Percentiles rank a stretch among this genome's conserved stretches.
phyloP scores from a whole-genome alignment of 495 filamentous ascomycete species.

The Glonium stellatum region DNA sequence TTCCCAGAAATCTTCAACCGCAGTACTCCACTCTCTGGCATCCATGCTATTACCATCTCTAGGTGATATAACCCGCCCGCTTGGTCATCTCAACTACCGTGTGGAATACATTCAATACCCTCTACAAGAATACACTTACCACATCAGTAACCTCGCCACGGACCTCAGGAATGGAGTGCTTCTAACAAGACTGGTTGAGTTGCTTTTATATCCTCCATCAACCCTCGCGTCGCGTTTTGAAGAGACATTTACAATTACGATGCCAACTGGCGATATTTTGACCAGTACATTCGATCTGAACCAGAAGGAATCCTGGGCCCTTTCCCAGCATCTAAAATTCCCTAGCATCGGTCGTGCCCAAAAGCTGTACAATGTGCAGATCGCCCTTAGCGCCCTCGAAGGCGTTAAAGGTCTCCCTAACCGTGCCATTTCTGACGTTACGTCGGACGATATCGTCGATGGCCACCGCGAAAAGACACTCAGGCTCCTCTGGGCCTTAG shows the following conservation, averaged over 20 bases:
- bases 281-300: conserved; percentile 29
- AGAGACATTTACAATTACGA: conserved; percentile 36
- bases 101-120: conserved; percentile 48
- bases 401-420: conserved; percentile 35
- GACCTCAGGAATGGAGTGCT: conserved; percentile 60
- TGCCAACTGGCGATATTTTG: conserved; percentile 37
- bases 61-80: conserved; percentile 50
- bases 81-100: conserved; percentile 53
- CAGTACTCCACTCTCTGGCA: conserved; percentile 48
- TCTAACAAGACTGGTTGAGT: conserved; percentile 53
- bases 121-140: conserved; percentile 54
- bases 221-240: conserved; percentile 24
- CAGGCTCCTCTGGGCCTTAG: conserved; percentile 54
- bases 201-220: conserved; percentile 45
- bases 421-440: conserved; percentile 37
- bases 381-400: conserved; percentile 50
- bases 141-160: conserved; percentile 54
- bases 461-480: conserved; percentile 63
- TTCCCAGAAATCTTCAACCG: conserved; percentile 48
- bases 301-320: conserved; percentile 35
- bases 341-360: conserved; percentile 52
- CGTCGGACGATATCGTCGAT: conserved; percentile 57
- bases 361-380: conserved; percentile 55
- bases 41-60: conserved; percentile 51
- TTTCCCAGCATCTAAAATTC: conserved; percentile 55